These are phyloP conservation scores for Diaporthe sp. DNA, from an alignment of 2,329 filamentous ascomycete species.

Conservation along the genomic window DNA sequence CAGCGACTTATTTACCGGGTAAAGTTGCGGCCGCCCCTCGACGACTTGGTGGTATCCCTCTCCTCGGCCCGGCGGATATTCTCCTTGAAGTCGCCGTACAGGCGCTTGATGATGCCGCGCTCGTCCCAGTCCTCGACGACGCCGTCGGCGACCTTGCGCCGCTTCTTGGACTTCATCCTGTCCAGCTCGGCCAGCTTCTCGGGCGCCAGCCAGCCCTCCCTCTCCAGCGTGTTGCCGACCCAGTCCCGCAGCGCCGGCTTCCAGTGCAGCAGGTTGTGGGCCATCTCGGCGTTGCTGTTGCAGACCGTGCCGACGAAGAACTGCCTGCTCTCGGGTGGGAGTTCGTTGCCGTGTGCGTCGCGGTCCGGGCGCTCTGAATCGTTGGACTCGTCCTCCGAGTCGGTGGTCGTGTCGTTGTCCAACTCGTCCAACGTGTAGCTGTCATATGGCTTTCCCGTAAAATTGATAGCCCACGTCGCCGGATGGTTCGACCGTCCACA, in stretches of 20 bases:
- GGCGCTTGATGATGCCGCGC: slow-evolving; percentile 68
- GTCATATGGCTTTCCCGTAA: slow-evolving; percentile 77
- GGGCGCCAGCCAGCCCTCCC: slow-evolving; percentile 69
- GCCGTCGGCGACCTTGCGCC: slow-evolving; percentile 70
- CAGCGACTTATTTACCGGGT: slow-evolving; percentile 31
- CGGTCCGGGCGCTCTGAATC: slow-evolving; percentile 49
- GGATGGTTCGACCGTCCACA: slow-evolving; percentile 75
- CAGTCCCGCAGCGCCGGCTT: slow-evolving; percentile 79
- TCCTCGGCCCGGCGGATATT: slow-evolving; percentile 71
- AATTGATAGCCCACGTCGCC: slow-evolving; percentile 73
- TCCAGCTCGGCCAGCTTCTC: slow-evolving; percentile 72
- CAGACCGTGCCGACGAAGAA: slow-evolving; percentile 58
- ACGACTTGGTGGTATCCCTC: slow-evolving; percentile 49
- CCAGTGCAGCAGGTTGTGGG: slow-evolving; percentile 83
- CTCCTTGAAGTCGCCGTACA: slow-evolving; percentile 77
- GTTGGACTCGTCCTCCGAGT: slow-evolving; percentile 62
- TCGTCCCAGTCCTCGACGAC: slow-evolving; percentile 76
- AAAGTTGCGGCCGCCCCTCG: slow-evolving; percentile 33
- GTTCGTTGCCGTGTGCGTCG: slow-evolving; percentile 56
- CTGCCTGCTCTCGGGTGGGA: slow-evolving; percentile 53
- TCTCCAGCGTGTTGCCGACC: slow-evolving; percentile 73
- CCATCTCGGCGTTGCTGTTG: slow-evolving; percentile 71
- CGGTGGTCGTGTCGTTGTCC: slow-evolving; percentile 49
- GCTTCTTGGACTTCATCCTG: slow-evolving; percentile 70
- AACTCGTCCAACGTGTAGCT: slow-evolving; percentile 76